Percentiles rank a stretch among this genome's conserved stretches.
Conservation (phyloP, 164 flowering plant genomes). For the Nelumbo lutea region DNA sequence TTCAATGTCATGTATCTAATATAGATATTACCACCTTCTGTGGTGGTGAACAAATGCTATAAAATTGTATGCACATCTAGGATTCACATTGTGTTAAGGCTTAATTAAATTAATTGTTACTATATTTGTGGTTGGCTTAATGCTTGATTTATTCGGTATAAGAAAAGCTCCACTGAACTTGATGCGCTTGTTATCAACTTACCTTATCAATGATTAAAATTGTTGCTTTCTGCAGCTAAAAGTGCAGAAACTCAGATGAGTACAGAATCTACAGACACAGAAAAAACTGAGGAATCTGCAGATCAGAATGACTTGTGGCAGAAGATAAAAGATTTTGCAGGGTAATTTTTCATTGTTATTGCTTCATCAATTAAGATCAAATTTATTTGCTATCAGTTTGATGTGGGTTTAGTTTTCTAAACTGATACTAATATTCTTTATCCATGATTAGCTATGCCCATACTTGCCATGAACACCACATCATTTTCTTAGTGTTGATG, state of each 20-base stretch:
- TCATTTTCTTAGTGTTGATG: neutral
- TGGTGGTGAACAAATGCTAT: neutral
- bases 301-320: constrained; percentile 53
- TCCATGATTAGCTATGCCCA: neutral
- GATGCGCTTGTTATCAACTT: no score
- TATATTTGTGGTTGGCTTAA: neutral
- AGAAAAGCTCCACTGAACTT: neutral
- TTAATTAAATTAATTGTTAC: neutral
- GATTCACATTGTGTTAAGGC: no score
- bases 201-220: no score
- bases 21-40: neutral
- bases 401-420: neutral
- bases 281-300: constrained; percentile 44
- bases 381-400: no score
- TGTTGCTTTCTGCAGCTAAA: constrained; percentile 38
- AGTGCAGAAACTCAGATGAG: constrained; percentile 28
- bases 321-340: constrained; percentile 65
- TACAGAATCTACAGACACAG: constrained; percentile 28
- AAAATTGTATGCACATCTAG: neutral
- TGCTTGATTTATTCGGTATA: no score
- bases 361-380: neutral
- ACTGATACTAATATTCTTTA: neutral
- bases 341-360: constrained; percentile 37
- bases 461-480: neutral
- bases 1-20: neutral